Evolutionary conservation across 176 grass and related monocot genomes (phyloP), one percentile per base, ranked within the genome.

Genomic region (Carex pumila): DNA sequence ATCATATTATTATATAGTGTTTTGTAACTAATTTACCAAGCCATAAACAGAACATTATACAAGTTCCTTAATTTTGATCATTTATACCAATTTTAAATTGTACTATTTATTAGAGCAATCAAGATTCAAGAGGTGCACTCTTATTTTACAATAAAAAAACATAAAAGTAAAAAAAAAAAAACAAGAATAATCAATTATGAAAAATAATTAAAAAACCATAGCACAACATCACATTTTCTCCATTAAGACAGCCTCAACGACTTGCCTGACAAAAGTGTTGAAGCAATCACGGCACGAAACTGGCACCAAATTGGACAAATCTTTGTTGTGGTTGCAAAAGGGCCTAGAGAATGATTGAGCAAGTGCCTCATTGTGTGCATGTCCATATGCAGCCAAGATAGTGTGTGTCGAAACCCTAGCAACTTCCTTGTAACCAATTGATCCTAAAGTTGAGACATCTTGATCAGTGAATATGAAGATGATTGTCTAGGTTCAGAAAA

Each of bases 331-430:
- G 47, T 87, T 77, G 85, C 94, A 97, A 9, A 83, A 5, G 0
- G 85, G 79, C 83, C 53, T 84, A 14, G 88, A 45, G 58, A 88
- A 57, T 4, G 83, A 17, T 49, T 83, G 76, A 86, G 83, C 84
- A 18, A 61, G 30, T 0, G 69, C 76, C 17, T 79, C 57, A 0
- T 88, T 83, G 59, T 92, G 88, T 65, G 90, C 80, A 66, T 92
- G 84, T 41, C 87, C 87, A 0, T 77, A 94, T 32, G 90, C 84
- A 5, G 94, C 90, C 66, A 97, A 80, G 9, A 97, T 86, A 0
- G 88, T 90, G 58, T 94, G 94, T 3, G 94, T 94, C 18, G 87
- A 80, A 86, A 86, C 61, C 70, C 91, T 89, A 25, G 94, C 94
- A 60, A 87, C 83, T 89, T 97, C 86, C 74, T 94, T 94, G 86